These are phyloP conservation scores for cucumber (Cucumis sativus) DNA, from an alignment of 306 rosid species.

Conservation along the genomic window Cucumber_9930_V3 NC_026655.2:928501-929000, in stretches of 20 bases:
- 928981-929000: background rate
- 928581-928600: background rate
- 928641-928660: background rate
- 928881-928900: background rate
- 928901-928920: background rate
- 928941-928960: background rate
- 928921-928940: background rate
- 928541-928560: conserved; percentile 51
- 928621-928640: background rate
- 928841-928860: too few relatives aligned
- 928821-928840: too few relatives aligned
- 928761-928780: background rate
- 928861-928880: too few relatives aligned
- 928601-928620: background rate
- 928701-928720: background rate
- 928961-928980: background rate
- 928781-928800: background rate
- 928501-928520: conserved; percentile 69
- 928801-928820: background rate
- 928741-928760: background rate
- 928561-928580: conserved; percentile 35
- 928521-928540: conserved; percentile 51
- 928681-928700: background rate
- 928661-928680: background rate
- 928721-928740: background rate